A percentile compares a stretch with the other conserved stretches of the same genome.
Evolutionary conservation across 1,284 basidiomycete genomes (phyloP).

Genomic region (Tranzscheliella williamsii): DNA sequence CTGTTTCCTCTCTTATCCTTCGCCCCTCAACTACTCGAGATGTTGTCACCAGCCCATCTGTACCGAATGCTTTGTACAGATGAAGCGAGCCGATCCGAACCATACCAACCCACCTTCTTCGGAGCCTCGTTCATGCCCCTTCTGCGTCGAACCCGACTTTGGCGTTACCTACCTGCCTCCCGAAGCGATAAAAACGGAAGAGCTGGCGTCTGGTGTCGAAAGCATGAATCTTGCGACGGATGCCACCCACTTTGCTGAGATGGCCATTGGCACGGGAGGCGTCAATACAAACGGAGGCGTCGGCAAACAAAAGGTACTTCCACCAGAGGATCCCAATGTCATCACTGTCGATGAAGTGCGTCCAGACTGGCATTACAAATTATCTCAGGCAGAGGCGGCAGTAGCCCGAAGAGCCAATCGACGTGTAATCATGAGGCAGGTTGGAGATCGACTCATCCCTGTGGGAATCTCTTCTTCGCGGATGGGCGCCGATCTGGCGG

Average conservation of each 20-base stretch:
- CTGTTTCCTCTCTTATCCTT: conserved; percentile 73
- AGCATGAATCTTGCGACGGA: conserved; percentile 30
- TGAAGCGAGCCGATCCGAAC: conserved; percentile 86
- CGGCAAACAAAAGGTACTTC: conserved; percentile 39
- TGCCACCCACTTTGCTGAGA: conserved; percentile 41
- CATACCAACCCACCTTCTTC: conserved; percentile 49
- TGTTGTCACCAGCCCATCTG: conserved; percentile 98
- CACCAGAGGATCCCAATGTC: conserved; percentile 43
- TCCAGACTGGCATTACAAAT: conserved; percentile 55
- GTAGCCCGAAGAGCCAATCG: conserved; percentile 71
- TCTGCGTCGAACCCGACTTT: conserved; percentile 95
- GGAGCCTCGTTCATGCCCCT: conserved; percentile 79
- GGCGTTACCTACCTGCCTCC: conserved; percentile 88
- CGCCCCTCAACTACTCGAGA: conserved; percentile 79
- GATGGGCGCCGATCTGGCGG: conserved; percentile 62
- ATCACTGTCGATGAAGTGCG: conserved; percentile 55
- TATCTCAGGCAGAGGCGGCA: conserved; percentile 46
- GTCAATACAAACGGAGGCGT: conserved; percentile 6
- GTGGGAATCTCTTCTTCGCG: conserved; percentile 78
- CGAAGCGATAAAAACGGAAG: conserved; percentile 63
- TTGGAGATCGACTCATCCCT: conserved; percentile 93
- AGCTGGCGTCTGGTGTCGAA: neutral
- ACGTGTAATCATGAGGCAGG: conserved; percentile 96
- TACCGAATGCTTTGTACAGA: conserved; percentile 98
- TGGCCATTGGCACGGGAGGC: conserved; percentile 43